A percentile compares a stretch with the other conserved stretches of the same genome.
Conservation (phyloP, 352 stramenopile species). For the Phytophthora macrochlamydospora region DNA sequence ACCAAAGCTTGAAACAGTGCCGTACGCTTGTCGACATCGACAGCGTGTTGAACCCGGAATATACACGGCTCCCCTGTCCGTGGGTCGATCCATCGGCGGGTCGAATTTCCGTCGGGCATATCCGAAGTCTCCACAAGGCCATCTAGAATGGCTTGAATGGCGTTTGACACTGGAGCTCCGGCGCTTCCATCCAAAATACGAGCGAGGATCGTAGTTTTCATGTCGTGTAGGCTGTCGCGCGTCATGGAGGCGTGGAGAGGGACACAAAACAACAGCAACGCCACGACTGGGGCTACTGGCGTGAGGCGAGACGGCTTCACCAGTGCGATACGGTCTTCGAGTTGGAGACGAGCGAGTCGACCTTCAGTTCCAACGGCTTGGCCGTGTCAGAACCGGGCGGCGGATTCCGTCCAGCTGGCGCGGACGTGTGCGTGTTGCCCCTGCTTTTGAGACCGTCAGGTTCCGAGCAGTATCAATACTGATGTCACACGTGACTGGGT, state of each 20-base stretch:
- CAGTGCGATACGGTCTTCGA: slow-evolving; percentile 6
- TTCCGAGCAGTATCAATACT: neutral
- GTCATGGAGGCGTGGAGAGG: slow-evolving; percentile 5
- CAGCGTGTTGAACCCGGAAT: slow-evolving; percentile 6
- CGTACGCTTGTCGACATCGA: too few relatives aligned
- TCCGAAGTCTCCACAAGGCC: neutral
- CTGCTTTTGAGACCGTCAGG: slow-evolving; percentile 1
- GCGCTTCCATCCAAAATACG: slow-evolving; percentile 10
- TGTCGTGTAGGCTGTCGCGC: neutral
- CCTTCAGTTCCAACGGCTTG: slow-evolving; percentile 16
- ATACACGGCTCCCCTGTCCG: neutral
- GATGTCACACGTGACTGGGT: slow-evolving; percentile 2
- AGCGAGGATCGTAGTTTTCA: slow-evolving; percentile 7
- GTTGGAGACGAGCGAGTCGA: slow-evolving; percentile 6
- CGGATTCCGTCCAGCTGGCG: slow-evolving; percentile 7
- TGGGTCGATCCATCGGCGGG: slow-evolving; percentile 8
- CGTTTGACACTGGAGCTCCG: neutral
- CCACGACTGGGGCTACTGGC: slow-evolving; percentile 9
- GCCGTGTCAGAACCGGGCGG: slow-evolving; percentile 10
- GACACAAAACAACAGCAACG: slow-evolving; percentile 1
- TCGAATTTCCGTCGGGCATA: neutral
- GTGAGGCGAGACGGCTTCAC: slow-evolving; percentile 1
- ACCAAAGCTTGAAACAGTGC: too few relatives aligned
- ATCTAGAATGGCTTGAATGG: slow-evolving; percentile 6
- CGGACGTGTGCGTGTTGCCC: slow-evolving; percentile 5